Conservation (phyloP, 2,329 filamentous ascomycete species). For the Paecilomyces sp. region DNA sequence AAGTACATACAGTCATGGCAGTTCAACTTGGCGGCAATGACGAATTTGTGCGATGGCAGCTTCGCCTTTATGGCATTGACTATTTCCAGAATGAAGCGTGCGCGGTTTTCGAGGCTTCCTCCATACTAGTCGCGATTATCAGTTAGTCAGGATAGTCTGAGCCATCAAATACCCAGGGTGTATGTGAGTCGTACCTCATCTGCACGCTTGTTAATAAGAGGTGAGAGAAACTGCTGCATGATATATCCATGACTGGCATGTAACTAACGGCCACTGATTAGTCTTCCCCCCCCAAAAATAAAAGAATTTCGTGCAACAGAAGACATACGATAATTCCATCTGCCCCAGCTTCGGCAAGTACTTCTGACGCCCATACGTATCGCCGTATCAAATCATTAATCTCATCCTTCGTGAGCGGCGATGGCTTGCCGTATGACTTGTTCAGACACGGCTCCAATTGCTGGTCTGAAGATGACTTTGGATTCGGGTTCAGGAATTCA, state of each 20-base stretch:
- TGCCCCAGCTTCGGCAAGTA: constrained; percentile 12
- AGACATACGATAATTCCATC: constrained; percentile 14
- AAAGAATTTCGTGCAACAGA: not conserved
- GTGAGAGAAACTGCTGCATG: constrained; percentile 14
- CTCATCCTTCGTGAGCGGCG: constrained; percentile 9
- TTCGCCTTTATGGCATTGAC: constrained; percentile 12
- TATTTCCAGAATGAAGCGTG: constrained; percentile 13
- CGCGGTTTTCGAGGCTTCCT: constrained; percentile 13
- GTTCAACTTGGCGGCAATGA: constrained; percentile 12
- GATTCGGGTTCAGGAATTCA: constrained; percentile 14
- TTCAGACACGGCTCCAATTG: constrained; percentile 11
- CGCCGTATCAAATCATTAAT: constrained; percentile 12
- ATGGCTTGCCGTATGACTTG: constrained; percentile 12
- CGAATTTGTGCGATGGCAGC: constrained; percentile 8
- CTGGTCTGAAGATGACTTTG: constrained; percentile 14
- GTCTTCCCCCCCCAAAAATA: too few relatives aligned
- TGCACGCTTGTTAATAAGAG: constrained; percentile 10
- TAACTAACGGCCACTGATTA: constrained; percentile 1
- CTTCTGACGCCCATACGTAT: constrained; percentile 14
- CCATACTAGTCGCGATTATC: constrained; percentile 7
- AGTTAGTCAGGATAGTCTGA: not conserved
- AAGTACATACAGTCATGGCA: constrained; percentile 9
- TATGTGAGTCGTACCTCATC: constrained; percentile 3
- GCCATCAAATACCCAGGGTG: too few relatives aligned
- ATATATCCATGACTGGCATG: constrained; percentile 14